phyloP scores from a whole-genome alignment of 2,329 filamentous ascomycete genomes.

The Scytalidium lignicola region DNA sequence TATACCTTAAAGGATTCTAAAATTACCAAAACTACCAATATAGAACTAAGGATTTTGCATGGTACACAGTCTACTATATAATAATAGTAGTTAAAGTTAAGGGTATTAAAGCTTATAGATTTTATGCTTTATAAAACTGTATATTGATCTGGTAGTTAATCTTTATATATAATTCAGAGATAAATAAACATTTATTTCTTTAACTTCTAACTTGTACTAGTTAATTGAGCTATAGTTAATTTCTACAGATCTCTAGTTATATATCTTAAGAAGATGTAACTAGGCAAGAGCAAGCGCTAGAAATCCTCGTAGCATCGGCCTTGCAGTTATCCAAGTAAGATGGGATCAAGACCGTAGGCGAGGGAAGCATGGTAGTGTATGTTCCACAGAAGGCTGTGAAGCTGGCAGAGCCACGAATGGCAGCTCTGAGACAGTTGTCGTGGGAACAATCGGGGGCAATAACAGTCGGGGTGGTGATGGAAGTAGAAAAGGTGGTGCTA shows the following conservation, averaged over 20 bases:
- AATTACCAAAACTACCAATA: no score
- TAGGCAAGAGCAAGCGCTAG: conserved; percentile 26
- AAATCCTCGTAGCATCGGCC: conserved; percentile 13
- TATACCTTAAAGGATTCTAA: no score
- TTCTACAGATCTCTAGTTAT: background rate
- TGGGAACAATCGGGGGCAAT: conserved; percentile 19
- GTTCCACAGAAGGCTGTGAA: conserved; percentile 22
- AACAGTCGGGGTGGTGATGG: background rate
- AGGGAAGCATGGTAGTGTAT: conserved; percentile 12
- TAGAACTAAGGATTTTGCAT: no score
- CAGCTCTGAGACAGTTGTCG: conserved; percentile 28
- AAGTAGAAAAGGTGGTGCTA: conserved; percentile 5
- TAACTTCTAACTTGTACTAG: background rate
- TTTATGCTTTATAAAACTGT: no score
- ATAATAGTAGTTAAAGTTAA: no score
- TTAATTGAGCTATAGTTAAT: background rate
- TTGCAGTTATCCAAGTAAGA: conserved; percentile 24
- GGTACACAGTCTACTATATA: no score
- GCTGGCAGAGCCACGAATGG: conserved; percentile 20
- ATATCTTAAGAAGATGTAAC: conserved; percentile 6
- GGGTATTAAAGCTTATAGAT: no score
- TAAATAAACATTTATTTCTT: background rate
- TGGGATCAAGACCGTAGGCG: conserved; percentile 9
- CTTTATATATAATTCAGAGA: background rate
- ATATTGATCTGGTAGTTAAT: no score